These are phyloP conservation scores for Phytopythium boreale DNA, from an alignment of 352 stramenopile genomes.

Conservation along the genomic window DNA sequence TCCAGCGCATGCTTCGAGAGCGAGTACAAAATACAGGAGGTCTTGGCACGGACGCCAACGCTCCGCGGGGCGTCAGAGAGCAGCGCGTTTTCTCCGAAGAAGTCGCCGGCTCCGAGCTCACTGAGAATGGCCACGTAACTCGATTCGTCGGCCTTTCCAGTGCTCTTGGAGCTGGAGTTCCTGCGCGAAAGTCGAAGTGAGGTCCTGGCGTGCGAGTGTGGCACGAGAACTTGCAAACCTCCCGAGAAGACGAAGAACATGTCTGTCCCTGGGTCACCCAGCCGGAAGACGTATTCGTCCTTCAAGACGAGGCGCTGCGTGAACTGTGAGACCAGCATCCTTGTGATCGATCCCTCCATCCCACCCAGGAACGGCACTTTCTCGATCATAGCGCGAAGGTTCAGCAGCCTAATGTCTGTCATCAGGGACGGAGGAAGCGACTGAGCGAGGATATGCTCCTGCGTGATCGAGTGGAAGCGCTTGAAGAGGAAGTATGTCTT, in stretches of 20 bases:
- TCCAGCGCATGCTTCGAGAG: constrained; percentile 43
- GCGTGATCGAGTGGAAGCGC: constrained; percentile 47
- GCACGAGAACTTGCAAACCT: constrained; percentile 17
- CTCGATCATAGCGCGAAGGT: constrained; percentile 45
- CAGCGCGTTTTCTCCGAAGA: constrained; percentile 50
- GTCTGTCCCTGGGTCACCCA: constrained; percentile 36
- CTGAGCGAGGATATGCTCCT: constrained; percentile 39
- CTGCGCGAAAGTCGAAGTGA: background rate
- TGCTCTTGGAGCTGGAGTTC: background rate
- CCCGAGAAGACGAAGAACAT: constrained; percentile 58
- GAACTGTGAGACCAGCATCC: constrained; percentile 45
- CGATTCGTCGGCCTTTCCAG: background rate
- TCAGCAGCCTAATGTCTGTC: constrained; percentile 41
- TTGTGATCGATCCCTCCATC: constrained; percentile 32
- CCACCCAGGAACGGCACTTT: constrained; percentile 39
- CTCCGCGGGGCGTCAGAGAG: constrained; percentile 38
- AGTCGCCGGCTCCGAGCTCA: constrained; percentile 36
- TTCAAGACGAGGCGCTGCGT: constrained; percentile 33
- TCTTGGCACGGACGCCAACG: constrained; percentile 32
- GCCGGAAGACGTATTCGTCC: constrained; percentile 36
- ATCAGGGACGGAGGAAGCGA: constrained; percentile 44
- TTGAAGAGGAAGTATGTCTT: constrained; percentile 63
- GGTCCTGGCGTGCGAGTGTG: background rate
- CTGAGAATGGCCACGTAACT: background rate
- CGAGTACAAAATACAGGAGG: constrained; percentile 48